These are phyloP conservation scores for Sideroxylon spinosum DNA, from an alignment of 179 eudicot species.

Conservation along the genomic window DNA sequence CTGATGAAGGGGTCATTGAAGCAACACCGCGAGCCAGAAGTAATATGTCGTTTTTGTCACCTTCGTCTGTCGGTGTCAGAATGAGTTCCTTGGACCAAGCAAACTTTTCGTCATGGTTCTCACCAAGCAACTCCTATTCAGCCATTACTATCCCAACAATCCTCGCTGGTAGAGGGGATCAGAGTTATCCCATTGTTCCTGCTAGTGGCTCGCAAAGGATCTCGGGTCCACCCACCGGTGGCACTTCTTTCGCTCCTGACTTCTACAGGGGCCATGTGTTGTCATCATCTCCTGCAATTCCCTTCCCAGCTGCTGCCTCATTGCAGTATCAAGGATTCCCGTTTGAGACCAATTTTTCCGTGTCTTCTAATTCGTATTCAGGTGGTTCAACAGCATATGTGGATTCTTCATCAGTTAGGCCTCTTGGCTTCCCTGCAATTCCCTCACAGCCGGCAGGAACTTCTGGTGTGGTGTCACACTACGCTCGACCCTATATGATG, in stretches of 20 bases:
- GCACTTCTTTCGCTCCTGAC: conserved; percentile 46
- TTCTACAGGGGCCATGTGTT: conserved; percentile 64
- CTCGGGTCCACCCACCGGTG: conserved; percentile 34
- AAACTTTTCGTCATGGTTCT: conserved; percentile 59
- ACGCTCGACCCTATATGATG: conserved; percentile 42
- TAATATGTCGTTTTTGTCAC: conserved; percentile 25
- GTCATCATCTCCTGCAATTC: conserved; percentile 67
- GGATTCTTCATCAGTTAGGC: conserved; percentile 40
- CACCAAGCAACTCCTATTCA: conserved; percentile 47
- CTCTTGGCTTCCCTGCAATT: conserved; percentile 30
- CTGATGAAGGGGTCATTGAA: conserved; percentile 46
- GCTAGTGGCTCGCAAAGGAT: conserved; percentile 46
- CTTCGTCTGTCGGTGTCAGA: conserved; percentile 42
- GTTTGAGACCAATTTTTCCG: conserved; percentile 43
- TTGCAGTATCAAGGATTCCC: conserved; percentile 53
- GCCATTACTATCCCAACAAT: conserved; percentile 45
- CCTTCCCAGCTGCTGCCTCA: conserved; percentile 34
- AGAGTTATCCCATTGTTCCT: conserved; percentile 41
- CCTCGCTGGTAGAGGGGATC: conserved; percentile 56
- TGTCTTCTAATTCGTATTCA: conserved; percentile 36
- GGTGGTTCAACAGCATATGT: conserved; percentile 36
- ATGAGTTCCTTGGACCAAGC: conserved; percentile 39
- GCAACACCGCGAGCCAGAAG: conserved; percentile 22
- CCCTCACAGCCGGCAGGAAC: conserved; percentile 28
- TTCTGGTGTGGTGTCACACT: conserved; percentile 39